Conservation (phyloP, 2,329 filamentous ascomycete genomes). For the Colletotrichum caudatum region DNA sequence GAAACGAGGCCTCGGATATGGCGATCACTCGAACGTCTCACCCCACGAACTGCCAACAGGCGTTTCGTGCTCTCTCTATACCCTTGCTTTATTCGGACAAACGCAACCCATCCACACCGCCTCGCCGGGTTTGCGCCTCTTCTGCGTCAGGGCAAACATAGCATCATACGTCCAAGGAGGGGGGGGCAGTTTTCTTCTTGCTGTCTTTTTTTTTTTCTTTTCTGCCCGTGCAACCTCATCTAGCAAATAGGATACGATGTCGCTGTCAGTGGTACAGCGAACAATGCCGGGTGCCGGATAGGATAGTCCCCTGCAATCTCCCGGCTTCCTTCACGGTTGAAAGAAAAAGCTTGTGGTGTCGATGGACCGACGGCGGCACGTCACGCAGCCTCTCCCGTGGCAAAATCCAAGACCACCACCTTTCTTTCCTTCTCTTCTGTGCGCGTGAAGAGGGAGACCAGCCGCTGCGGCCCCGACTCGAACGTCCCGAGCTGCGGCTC, state of each 20-base stretch:
- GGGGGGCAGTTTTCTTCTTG: not conserved
- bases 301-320: not conserved
- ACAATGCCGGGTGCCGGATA: not conserved
- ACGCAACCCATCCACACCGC: constrained; percentile 21
- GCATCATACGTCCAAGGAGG: not conserved
- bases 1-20: constrained; percentile 8
- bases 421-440: constrained; percentile 35
- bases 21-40: constrained; percentile 19
- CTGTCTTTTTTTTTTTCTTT: not conserved
- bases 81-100: constrained; percentile 17
- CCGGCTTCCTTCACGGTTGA: not conserved
- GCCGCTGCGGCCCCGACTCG: constrained; percentile 17
- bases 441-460: constrained; percentile 35
- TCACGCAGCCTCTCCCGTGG: constrained; percentile 14
- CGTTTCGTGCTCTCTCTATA: not conserved
- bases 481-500: constrained; percentile 37
- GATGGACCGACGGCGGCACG: not conserved
- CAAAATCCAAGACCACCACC: constrained; percentile 37
- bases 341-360: not conserved
- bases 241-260: not conserved
- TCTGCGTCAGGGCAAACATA: constrained; percentile 9
- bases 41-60: not conserved
- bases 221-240: constrained; percentile 17
- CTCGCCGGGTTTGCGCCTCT: constrained; percentile 14
- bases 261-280: constrained; percentile 4